A percentile compares a stretch with the other conserved stretches of the same genome.
Evolutionary conservation across 2,329 filamentous ascomycete species (phyloP).

Genomic region (Colletotrichum echinochloae): DNA sequence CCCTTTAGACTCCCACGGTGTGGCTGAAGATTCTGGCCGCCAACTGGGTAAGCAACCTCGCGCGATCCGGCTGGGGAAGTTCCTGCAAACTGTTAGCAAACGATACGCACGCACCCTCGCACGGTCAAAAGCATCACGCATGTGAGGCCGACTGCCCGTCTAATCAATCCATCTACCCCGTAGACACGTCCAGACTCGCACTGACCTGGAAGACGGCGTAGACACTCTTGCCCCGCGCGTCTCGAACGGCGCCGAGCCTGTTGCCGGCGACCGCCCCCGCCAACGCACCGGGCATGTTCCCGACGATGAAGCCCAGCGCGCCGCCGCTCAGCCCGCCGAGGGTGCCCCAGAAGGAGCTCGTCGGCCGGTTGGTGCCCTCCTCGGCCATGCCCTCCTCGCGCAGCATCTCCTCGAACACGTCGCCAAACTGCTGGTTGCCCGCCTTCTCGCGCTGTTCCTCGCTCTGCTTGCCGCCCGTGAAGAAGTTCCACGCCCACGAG

Average conservation of each 20-base stretch:
- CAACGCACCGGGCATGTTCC: constrained; percentile 88
- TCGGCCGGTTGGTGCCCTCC: constrained; percentile 68
- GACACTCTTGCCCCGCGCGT: constrained; percentile 94
- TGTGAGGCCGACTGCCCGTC: constrained; percentile 27
- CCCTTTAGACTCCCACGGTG: constrained; percentile 68
- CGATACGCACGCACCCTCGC: not conserved
- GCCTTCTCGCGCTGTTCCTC: constrained; percentile 63
- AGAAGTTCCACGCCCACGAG: constrained; percentile 82
- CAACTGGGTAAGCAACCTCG: constrained; percentile 83
- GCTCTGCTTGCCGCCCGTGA: constrained; percentile 56
- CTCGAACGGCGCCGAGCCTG: constrained; percentile 87
- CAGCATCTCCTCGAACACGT: constrained; percentile 91
- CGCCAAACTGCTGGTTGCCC: constrained; percentile 86
- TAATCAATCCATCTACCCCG: constrained; percentile 27
- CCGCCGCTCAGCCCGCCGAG: constrained; percentile 88
- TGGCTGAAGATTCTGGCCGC: constrained; percentile 89
- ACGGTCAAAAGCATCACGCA: not conserved
- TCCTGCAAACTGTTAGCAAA: constrained; percentile 62
- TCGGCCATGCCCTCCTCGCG: constrained; percentile 86
- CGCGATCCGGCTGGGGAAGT: constrained; percentile 84
- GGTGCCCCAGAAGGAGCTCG: constrained; percentile 85
- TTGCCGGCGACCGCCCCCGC: constrained; percentile 95
- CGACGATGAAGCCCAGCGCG: constrained; percentile 93
- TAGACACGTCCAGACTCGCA: constrained; percentile 39
- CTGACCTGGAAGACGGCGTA: constrained; percentile 83